phyloP scores from a whole-genome alignment of 345 rosid species.

The Syzygium aqueum region DNA sequence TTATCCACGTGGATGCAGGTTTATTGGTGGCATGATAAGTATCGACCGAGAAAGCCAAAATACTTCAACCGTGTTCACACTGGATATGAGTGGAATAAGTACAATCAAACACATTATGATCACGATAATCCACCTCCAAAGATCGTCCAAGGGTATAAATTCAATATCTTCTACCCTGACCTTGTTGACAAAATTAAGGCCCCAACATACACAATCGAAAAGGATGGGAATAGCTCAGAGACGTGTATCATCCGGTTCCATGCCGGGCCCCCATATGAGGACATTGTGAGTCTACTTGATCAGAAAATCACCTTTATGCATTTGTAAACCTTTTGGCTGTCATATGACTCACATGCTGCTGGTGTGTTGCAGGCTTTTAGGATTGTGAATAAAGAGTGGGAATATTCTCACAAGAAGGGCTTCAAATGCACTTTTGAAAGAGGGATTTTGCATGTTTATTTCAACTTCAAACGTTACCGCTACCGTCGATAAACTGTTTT shows the following conservation, averaged over 20 bases:
- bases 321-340: not conserved
- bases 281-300: constrained; percentile 47
- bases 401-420: constrained; percentile 95
- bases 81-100: constrained; percentile 97
- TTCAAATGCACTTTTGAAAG: constrained; percentile 92
- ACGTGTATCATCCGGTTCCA: constrained; percentile 86
- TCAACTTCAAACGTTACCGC: constrained; percentile 88
- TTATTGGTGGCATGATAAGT: constrained; percentile 99
- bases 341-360: not conserved
- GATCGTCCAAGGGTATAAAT: constrained; percentile 88
- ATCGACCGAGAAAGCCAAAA: constrained; percentile 89
- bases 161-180: constrained; percentile 92
- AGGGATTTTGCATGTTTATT: constrained; percentile 78
- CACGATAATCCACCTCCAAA: constrained; percentile 98
- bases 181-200: constrained; percentile 86
- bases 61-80: constrained; percentile 97
- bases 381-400: constrained; percentile 96
- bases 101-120: constrained; percentile 87
- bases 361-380: constrained; percentile 55
- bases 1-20: constrained; percentile 32
- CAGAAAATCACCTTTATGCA: not conserved
- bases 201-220: constrained; percentile 67
- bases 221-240: constrained; percentile 69
- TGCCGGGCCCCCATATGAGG: constrained; percentile 96
- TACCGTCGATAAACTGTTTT: constrained; percentile 55